Conservation (phyloP, 108 stramenopile genomes). For the Pseudonitzschia pungens region DNA sequence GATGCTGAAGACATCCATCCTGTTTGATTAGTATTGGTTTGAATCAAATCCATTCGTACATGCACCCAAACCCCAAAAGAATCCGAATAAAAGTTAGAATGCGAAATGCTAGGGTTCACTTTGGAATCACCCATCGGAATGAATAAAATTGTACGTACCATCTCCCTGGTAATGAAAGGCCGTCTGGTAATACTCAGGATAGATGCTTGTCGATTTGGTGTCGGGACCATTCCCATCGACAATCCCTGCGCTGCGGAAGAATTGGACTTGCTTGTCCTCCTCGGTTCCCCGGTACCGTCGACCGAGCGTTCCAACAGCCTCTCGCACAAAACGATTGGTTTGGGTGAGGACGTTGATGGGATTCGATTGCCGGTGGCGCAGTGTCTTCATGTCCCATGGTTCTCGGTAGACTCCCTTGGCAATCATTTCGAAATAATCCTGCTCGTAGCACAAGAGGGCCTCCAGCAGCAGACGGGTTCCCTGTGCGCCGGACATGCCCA, state of each 20-base stretch:
- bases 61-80: too few relatives aligned
- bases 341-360: conserved; percentile 25
- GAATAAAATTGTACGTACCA: conserved; percentile 11
- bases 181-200: conserved; percentile 47
- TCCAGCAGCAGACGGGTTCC: conserved; percentile 30
- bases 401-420: conserved; percentile 18
- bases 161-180: conserved; percentile 54
- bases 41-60: too few relatives aligned
- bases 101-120: too few relatives aligned
- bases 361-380: conserved; percentile 28
- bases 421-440: conserved; percentile 32
- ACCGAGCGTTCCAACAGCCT: conserved; percentile 31
- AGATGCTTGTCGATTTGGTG: conserved; percentile 4
- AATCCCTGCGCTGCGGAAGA: background rate
- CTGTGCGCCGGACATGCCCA: background rate
- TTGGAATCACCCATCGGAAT: too few relatives aligned
- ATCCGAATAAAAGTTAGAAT: background rate
- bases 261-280: background rate
- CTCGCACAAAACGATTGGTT: conserved; percentile 23
- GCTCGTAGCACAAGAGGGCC: conserved; percentile 30
- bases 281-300: conserved; percentile 22
- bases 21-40: background rate
- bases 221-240: background rate
- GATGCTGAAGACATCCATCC: conserved; percentile 42
- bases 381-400: conserved; percentile 34